Base-by-base conservation (phyloP, 371 early-diverging fungal genomes). In the Sporodiniella umbellata region DNA sequence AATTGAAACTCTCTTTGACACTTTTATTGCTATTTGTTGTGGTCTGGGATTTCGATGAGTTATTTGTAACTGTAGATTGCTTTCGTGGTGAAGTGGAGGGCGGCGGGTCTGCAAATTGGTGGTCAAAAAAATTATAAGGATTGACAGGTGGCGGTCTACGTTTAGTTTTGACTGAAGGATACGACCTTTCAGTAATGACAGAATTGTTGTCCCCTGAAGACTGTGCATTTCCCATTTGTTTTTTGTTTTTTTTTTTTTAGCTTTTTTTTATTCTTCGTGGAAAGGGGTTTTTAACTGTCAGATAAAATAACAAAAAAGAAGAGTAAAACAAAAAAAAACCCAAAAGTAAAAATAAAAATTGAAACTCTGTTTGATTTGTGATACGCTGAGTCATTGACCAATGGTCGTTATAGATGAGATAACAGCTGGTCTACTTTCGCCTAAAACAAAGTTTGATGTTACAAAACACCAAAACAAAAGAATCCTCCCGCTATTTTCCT, bases 211-310 rank as follows among this genome's bases (percentile, higher is more conserved):
- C 40, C 40, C 40, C 40, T 40, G 42, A 45, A 31, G 56, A 56
- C 24, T 56, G 56, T 51, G 45, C 39, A 33, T 56, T 50, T 46
- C 56, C 56, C 56, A 56, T 56, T 19, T 11, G 42, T 33, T 30
- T 40, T 30, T 46, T 35, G n/a, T 14, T 35, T 8, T 35, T 11
- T n/a, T 35, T 35, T 23, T 7, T 40, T 4, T 40, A 1, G 8
- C 18, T 18, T 14, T 12, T 18, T 14, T 38, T 38, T 38, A 6
- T 18, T 38, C 7, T 38, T 18, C 8, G 7, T 38, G 1, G 39
- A 31, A 31, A 31, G 12, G 10, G 7, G 31, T 12, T 31, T 31
- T 31, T 31, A 31, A 10, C 12, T 12, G 31, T 31, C 31, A 31
- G 12, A 12, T 31, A 10, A 10, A 31, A 14, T 4, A 35, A n/a